Evolutionary conservation across 2,329 filamentous ascomycete species (phyloP), one percentile per base, ranked within the genome.

Genomic region (Emergomyces orientalis): DNA sequence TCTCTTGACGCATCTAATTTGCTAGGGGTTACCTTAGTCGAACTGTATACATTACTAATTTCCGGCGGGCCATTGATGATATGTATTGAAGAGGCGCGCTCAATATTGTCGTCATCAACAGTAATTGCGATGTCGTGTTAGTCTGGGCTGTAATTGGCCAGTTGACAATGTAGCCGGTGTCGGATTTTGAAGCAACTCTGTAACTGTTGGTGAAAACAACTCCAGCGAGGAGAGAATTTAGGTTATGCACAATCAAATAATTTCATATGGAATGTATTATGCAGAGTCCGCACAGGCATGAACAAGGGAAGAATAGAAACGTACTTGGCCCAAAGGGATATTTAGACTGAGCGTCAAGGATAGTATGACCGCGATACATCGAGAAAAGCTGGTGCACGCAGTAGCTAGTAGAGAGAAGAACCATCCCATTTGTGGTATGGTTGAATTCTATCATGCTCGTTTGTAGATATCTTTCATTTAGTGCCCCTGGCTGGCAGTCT

Each of bases 311-410:
- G 22, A 1, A 9, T 7, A 19, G 43, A 47, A 22, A 8, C 59
- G 30, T 52, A 61, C 59, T 32, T 1, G 72, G 72, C 0, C 72
- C 71, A 54, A 74, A 74, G 4, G 59, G 65, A 0, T 66, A 32
- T 0, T 69, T 67, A 62, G 65, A 69, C 3, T 69, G 63, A 1
- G 74, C 69, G 1, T 71, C 71, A 5, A 76, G 67, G 13, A 71
- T 71, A 0, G 68, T 71, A 13, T 65, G 58, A 1, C 74, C 74
- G 14, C 70, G 71, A 59, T 73, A 71, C 1, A 67, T 67, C 1
- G 72, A 70, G 61, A 76, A 76, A 68, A 76, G 69, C 63, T 72
- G 66, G 55, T 76, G 72, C 2, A 74, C 70, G 55, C 71, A 76
- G 64, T 74, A 76, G 9, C 72, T 74, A n/a, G 54, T 73, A 5